phyloP scores from a whole-genome alignment of 148 eudicot species.

The Polygonum maritimum region DNA sequence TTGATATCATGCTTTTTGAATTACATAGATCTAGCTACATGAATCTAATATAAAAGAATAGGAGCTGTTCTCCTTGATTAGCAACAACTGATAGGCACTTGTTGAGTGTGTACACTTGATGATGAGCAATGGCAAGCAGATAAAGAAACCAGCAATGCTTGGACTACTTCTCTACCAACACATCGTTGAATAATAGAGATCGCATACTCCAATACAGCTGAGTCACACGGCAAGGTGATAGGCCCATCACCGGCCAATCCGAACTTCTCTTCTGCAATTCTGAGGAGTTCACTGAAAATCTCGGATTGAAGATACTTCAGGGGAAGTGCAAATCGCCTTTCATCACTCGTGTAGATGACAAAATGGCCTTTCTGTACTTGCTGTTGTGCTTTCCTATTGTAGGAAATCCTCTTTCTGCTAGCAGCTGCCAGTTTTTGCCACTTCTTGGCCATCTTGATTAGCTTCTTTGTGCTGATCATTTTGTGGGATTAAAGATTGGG shows the following conservation, averaged over 20 bases:
- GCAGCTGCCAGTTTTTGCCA: slow-evolving; percentile 6
- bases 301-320: not conserved
- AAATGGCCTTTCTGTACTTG: slow-evolving; percentile 11
- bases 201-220: slow-evolving; percentile 14
- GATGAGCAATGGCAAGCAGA: not conserved
- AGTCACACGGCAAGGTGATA: slow-evolving; percentile 10
- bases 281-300: not conserved
- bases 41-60: not conserved
- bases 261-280: not conserved
- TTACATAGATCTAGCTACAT: not conserved
- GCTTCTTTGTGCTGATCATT: slow-evolving; percentile 10
- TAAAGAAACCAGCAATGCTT: slow-evolving; percentile 14
- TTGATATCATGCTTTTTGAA: no score
- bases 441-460: slow-evolving; percentile 4
- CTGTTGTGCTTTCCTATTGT: not conserved
- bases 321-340: slow-evolving; percentile 10
- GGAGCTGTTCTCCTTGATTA: not conserved
- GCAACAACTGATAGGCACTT: not conserved
- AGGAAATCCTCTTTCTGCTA: slow-evolving; percentile 2
- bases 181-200: slow-evolving; percentile 17
- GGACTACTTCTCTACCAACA: slow-evolving; percentile 14
- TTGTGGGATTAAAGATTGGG: not conserved
- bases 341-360: slow-evolving; percentile 6
- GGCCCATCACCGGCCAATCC: not conserved
- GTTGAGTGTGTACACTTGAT: not conserved